These are phyloP conservation scores for Xylaria sp. DNA, from an alignment of 2,329 filamentous ascomycete genomes.

Conservation along the genomic window DNA sequence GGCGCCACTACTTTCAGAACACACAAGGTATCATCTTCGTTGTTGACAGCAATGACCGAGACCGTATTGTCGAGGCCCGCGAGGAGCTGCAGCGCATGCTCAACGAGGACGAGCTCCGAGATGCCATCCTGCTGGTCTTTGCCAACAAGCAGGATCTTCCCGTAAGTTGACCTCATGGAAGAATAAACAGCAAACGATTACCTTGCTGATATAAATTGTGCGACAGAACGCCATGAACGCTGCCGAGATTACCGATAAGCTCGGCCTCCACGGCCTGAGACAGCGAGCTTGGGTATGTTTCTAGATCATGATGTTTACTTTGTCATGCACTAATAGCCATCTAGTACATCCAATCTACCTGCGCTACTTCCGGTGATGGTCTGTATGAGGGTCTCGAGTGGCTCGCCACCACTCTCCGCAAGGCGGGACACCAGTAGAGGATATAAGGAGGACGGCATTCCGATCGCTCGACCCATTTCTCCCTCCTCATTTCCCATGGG, in stretches of 20 bases:
- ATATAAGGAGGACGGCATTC: conserved; percentile 50
- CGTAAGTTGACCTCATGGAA: conserved; percentile 67
- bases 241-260: conserved; percentile 99
- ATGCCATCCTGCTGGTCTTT: conserved; percentile 96
- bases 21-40: conserved; percentile 99
- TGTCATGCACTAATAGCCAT: conserved; percentile 33
- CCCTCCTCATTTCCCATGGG: conserved; percentile 58
- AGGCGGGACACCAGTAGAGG: conserved; percentile 73
- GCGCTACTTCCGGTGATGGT: conserved; percentile 98
- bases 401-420: conserved; percentile 85
- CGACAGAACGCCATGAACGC: conserved; percentile 97
- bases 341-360: conserved; percentile 99
- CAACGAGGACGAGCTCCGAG: conserved; percentile 98
- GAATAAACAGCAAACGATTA: conserved; percentile 46
- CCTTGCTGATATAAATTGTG: conserved; percentile 36
- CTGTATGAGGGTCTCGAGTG: conserved; percentile 99
- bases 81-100: conserved; percentile 98
- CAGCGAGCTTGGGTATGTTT: conserved; percentile 96
- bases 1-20: conserved; percentile 99
- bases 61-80: conserved; percentile 95
- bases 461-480: conserved; percentile 57
- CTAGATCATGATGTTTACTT: not conserved
- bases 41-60: conserved; percentile 98
- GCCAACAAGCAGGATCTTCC: conserved; percentile 99
- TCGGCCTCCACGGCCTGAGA: conserved; percentile 98